A percentile compares a stretch with the other conserved stretches of the same genome.
phyloP scores from a whole-genome alignment of 2,329 filamentous ascomycete species.

The Xylariales sp. region DNA sequence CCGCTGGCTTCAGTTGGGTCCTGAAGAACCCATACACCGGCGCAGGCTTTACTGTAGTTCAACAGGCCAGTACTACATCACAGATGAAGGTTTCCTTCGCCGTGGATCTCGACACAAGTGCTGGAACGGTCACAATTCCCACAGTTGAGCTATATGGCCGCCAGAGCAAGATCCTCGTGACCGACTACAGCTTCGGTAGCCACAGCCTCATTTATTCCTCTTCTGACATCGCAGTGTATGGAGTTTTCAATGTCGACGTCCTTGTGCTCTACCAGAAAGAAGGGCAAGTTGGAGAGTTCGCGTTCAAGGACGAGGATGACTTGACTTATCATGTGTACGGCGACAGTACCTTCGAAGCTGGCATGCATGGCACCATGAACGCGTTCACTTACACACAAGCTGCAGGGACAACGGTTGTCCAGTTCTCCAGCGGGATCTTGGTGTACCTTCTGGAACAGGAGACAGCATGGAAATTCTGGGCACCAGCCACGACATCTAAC shows the following conservation, averaged over 20 bases:
- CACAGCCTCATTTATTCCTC: slow-evolving; percentile 46
- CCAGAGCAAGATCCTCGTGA: slow-evolving; percentile 50
- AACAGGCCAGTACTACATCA: slow-evolving; percentile 41
- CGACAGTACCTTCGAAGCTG: slow-evolving; percentile 27
- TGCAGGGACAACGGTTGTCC: slow-evolving; percentile 38
- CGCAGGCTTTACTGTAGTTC: slow-evolving; percentile 45
- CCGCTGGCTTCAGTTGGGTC: slow-evolving; percentile 44
- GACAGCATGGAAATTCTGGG: slow-evolving; percentile 53
- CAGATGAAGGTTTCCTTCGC: slow-evolving; percentile 39
- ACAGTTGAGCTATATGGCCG: slow-evolving; percentile 45
- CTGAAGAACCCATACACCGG: slow-evolving; percentile 45
- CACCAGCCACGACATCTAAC: slow-evolving; percentile 37
- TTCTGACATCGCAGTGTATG: slow-evolving; percentile 44
- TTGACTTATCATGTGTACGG: slow-evolving; percentile 38
- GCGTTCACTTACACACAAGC: slow-evolving; percentile 43
- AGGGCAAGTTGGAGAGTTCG: slow-evolving; percentile 46
- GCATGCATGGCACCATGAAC: slow-evolving; percentile 22
- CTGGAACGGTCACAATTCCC: slow-evolving; percentile 36
- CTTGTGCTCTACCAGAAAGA: slow-evolving; percentile 44
- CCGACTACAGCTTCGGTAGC: slow-evolving; percentile 44
- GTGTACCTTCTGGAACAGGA: slow-evolving; percentile 48
- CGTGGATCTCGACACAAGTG: slow-evolving; percentile 42
- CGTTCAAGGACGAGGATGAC: slow-evolving; percentile 34
- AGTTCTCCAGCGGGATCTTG: slow-evolving; percentile 44
- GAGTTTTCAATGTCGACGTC: slow-evolving; percentile 39